These are phyloP conservation scores for Russula emetica DNA, from an alignment of 768 basidiomycete genomes.

Conservation along the genomic window DNA sequence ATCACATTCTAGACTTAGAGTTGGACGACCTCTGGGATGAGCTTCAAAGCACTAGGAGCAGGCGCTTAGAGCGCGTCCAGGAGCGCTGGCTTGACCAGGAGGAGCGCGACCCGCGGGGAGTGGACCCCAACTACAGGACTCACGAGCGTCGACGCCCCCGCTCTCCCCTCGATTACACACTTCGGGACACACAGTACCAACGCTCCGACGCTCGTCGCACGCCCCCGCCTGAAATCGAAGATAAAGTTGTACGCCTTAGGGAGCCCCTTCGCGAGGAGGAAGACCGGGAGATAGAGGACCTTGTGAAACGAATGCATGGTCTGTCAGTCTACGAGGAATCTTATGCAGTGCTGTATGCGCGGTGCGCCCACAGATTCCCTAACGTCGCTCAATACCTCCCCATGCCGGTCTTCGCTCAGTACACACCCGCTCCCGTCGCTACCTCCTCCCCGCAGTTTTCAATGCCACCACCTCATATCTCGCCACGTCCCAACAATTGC, in stretches of 20 bases:
- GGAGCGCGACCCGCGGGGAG: neutral
- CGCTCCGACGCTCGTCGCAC: neutral
- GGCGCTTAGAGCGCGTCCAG: accelerated
- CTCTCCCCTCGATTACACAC: neutral
- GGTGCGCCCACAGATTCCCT: neutral
- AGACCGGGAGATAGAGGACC: neutral
- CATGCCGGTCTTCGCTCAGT: neutral
- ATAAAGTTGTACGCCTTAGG: neutral
- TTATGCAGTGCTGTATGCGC: neutral
- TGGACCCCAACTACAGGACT: neutral
- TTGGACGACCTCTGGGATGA: neutral
- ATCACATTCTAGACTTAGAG: neutral
- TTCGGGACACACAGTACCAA: accelerated
- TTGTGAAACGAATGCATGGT: neutral
- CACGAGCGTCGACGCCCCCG: neutral
- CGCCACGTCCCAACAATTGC: no score
- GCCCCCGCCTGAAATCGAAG: neutral
- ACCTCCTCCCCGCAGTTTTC: no score
- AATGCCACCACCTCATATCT: no score
- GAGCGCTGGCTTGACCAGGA: neutral
- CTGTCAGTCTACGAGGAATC: neutral
- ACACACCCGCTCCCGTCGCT: no score
- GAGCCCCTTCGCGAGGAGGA: neutral
- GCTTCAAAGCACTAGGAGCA: no score
- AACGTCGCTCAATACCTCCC: neutral